These are phyloP conservation scores for Juncus inflexus DNA, from an alignment of 176 grass and related monocot genomes.

Conservation along the genomic window DNA sequence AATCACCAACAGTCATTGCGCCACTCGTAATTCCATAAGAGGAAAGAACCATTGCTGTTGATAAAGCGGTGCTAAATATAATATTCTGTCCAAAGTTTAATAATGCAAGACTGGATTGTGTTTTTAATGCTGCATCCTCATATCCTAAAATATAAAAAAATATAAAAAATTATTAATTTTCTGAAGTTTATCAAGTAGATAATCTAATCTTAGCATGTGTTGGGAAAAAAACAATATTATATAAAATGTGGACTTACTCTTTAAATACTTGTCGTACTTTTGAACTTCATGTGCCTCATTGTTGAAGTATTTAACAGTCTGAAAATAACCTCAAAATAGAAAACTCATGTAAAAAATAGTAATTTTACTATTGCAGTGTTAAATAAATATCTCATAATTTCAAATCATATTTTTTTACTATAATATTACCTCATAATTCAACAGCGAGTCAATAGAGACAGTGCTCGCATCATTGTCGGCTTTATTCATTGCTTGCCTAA, in stretches of 20 bases:
- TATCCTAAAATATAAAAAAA: slow-evolving; percentile 70
- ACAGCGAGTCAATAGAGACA: slow-evolving; percentile 78
- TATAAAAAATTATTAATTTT: slow-evolving; percentile 26
- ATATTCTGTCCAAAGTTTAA: slow-evolving; percentile 93
- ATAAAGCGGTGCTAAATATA: slow-evolving; percentile 92
- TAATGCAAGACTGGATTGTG: slow-evolving; percentile 91
- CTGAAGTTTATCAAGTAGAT: slow-evolving; percentile 28
- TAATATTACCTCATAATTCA: slow-evolving; percentile 88
- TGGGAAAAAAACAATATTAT: too few species aligned
- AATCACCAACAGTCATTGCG: slow-evolving; percentile 91
- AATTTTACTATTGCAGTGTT: slow-evolving; percentile 19
- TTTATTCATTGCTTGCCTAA: slow-evolving; percentile 92
- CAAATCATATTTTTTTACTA: background rate
- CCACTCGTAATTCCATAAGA: slow-evolving; percentile 97
- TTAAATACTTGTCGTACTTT: slow-evolving; percentile 93
- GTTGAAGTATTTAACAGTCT: slow-evolving; percentile 99
- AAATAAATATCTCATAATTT: background rate
- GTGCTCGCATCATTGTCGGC: slow-evolving; percentile 98
- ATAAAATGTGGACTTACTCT: slow-evolving; percentile 73
- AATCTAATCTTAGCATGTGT: slow-evolving; percentile 15
- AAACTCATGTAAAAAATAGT: slow-evolving; percentile 2
- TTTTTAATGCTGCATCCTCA: slow-evolving; percentile 86
- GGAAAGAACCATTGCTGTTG: slow-evolving; percentile 90
- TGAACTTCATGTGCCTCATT: slow-evolving; percentile 88
- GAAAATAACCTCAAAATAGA: slow-evolving; percentile 34